phyloP scores from a whole-genome alignment of 2,329 filamentous ascomycete genomes.

The Eutypa lata region DNA sequence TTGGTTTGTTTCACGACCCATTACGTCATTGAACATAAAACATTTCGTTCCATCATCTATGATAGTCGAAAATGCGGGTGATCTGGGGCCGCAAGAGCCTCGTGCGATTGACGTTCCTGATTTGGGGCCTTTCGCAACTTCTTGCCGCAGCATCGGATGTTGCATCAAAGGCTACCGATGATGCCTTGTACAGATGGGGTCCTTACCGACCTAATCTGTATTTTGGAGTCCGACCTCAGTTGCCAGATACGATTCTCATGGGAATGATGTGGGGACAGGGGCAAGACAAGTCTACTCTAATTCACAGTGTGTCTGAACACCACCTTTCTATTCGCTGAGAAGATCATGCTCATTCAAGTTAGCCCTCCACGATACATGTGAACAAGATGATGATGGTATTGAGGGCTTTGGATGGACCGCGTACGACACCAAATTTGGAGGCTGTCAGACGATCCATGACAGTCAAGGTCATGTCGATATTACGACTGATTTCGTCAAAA shows the following conservation, averaged over 20 bases:
- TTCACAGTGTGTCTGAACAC: slow-evolving; percentile 1
- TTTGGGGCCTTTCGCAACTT: background rate
- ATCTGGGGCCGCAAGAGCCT: background rate
- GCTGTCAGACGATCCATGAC: slow-evolving; percentile 64
- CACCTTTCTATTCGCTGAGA: background rate
- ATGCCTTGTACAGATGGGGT: slow-evolving; percentile 59
- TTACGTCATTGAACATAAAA: background rate
- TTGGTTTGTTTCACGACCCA: background rate
- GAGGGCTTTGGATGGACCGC: slow-evolving; percentile 69
- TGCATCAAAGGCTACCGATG: background rate
- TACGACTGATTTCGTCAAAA: slow-evolving; percentile 68
- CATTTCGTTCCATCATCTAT: background rate
- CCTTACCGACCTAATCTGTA: slow-evolving; percentile 89
- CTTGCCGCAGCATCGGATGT: background rate
- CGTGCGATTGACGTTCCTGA: background rate
- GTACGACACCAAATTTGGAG: slow-evolving; percentile 64
- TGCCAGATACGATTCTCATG: slow-evolving; percentile 75
- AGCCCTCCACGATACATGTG: slow-evolving; percentile 67
- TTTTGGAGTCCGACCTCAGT: slow-evolving; percentile 78
- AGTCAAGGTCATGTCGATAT: slow-evolving; percentile 63
- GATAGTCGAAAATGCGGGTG: background rate
- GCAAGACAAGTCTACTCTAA: background rate
- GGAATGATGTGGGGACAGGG: slow-evolving; percentile 80
- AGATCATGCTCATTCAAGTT: background rate
- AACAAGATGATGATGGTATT: slow-evolving; percentile 68